These are phyloP conservation scores for Aegilops longissima DNA, from an alignment of 176 grass and related monocot genomes.

Conservation along the genomic window DNA sequence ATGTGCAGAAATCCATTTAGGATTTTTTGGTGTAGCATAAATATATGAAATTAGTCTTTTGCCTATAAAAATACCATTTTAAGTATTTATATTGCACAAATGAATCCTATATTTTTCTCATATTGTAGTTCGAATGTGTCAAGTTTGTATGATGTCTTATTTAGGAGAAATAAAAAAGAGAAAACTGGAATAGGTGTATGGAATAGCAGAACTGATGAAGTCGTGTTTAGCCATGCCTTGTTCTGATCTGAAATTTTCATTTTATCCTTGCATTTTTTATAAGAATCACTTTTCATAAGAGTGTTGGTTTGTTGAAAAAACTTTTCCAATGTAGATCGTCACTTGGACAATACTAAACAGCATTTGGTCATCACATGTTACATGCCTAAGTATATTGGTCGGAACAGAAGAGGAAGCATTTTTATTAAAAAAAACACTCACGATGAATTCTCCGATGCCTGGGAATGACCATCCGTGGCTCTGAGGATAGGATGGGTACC, in stretches of 20 bases:
- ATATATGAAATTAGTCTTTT: no score
- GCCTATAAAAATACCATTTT: no score
- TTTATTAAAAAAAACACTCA: conserved; percentile 28
- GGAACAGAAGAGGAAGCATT: neutral
- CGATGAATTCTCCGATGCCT: conserved; percentile 91
- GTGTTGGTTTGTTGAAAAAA: neutral
- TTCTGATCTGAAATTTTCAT: neutral
- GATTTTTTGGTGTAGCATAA: no score
- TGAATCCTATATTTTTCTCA: neutral
- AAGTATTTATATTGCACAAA: neutral
- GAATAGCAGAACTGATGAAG: neutral
- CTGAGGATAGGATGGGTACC: conserved; percentile 84
- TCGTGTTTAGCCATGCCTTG: neutral
- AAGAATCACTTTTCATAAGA: neutral
- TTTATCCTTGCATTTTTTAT: neutral
- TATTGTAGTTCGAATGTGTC: neutral
- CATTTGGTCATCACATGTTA: conserved; percentile 22
- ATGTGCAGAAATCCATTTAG: no score
- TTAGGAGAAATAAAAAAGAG: neutral
- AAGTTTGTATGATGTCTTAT: neutral
- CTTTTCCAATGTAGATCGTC: neutral
- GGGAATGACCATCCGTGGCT: conserved; percentile 79
- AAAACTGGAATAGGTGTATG: neutral
- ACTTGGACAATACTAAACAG: neutral
- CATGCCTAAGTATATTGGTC: neutral